phyloP scores from a whole-genome alignment of 2,329 filamentous ascomycete genomes.

The Hypoxylon sp. region DNA sequence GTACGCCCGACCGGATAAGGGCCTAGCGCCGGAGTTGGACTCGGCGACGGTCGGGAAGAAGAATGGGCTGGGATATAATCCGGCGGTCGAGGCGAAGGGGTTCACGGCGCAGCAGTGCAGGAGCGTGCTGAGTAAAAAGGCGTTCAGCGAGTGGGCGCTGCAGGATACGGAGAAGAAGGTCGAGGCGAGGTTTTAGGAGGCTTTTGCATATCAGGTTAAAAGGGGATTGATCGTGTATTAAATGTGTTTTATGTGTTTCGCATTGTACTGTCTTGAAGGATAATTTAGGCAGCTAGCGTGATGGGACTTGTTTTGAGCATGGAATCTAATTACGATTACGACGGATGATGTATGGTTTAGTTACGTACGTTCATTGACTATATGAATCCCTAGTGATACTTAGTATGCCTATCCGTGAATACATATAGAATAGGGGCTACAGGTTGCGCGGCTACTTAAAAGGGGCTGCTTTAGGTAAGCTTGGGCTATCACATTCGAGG shows the following conservation, averaged over 20 bases:
- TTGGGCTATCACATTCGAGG: too few species aligned
- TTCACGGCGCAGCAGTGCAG: slow-evolving; percentile 84
- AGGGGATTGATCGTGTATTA: background rate
- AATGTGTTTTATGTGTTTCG: background rate
- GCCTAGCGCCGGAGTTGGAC: slow-evolving; percentile 71
- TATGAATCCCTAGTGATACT: too few species aligned
- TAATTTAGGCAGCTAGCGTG: background rate
- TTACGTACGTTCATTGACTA: too few species aligned
- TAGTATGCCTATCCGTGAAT: too few species aligned
- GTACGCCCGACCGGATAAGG: slow-evolving; percentile 86
- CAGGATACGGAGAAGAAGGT: slow-evolving; percentile 82
- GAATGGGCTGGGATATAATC: slow-evolving; percentile 88
- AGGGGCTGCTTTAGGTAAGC: too few species aligned
- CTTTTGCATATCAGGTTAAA: background rate
- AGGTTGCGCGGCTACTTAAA: too few species aligned
- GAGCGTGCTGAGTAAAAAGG: slow-evolving; percentile 77
- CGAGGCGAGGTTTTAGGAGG: slow-evolving; percentile 73
- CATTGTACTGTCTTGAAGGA: background rate
- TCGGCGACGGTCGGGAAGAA: slow-evolving; percentile 74
- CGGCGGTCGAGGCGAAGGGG: slow-evolving; percentile 88
- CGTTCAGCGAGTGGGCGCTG: slow-evolving; percentile 80
- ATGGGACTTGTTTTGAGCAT: too few species aligned
- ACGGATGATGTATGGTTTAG: too few species aligned
- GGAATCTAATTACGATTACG: too few species aligned
- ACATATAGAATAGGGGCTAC: too few species aligned